Evolutionary conservation across 768 basidiomycete genomes (phyloP).

Genomic region (Naganishia friedmannii): DNA sequence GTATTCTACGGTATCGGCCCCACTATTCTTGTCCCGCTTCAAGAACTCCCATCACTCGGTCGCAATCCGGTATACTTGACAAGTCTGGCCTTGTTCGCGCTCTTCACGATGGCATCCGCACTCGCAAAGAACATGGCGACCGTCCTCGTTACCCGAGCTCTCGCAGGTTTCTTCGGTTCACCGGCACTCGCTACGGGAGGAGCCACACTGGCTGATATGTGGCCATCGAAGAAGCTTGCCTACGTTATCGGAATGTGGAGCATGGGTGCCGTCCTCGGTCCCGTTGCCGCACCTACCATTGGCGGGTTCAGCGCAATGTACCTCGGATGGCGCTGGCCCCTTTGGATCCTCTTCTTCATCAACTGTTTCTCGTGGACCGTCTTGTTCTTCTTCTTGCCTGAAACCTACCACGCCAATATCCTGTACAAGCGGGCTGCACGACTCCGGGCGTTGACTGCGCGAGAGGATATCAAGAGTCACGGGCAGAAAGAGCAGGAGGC

Average conservation of each 20-base stretch:
- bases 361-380: slow-evolving; percentile 34
- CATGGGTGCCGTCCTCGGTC: slow-evolving; percentile 38
- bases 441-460: slow-evolving; percentile 33
- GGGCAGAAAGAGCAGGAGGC: slow-evolving; percentile 44
- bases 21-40: slow-evolving; percentile 37
- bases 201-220: slow-evolving; percentile 40
- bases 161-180: slow-evolving; percentile 41
- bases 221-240: slow-evolving; percentile 33
- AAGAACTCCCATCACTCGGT: slow-evolving; percentile 40
- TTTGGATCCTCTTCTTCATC: slow-evolving; percentile 38
- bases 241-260: slow-evolving; percentile 40
- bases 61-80: slow-evolving; percentile 38
- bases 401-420: slow-evolving; percentile 39
- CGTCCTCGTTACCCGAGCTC: slow-evolving; percentile 34
- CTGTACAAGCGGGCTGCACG: slow-evolving; percentile 37
- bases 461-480: slow-evolving; percentile 38
- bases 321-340: slow-evolving; percentile 39
- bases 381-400: slow-evolving; percentile 38
- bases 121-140: slow-evolving; percentile 37
- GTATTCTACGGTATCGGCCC: slow-evolving; percentile 36
- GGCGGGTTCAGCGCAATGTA: slow-evolving; percentile 36
- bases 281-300: slow-evolving; percentile 38
- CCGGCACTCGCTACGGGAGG: slow-evolving; percentile 42
- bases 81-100: slow-evolving; percentile 36
- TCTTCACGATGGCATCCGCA: slow-evolving; percentile 23